Conservation (phyloP, 2,329 filamentous ascomycete genomes). For the Pseudocercospora fijiensis region DNA sequence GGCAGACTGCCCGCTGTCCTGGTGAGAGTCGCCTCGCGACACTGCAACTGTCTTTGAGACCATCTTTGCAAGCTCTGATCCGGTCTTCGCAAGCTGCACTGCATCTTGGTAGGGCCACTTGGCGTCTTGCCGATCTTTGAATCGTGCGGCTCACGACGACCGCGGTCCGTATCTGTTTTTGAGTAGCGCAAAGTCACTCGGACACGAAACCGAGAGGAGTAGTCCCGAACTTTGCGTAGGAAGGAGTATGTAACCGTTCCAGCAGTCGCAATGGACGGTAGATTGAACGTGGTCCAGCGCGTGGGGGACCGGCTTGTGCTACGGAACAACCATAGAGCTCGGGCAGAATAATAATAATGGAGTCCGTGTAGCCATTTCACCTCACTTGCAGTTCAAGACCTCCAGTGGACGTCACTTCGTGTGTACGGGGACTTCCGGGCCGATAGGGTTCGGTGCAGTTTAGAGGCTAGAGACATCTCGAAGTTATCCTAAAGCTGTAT, state of each 20-base stretch:
- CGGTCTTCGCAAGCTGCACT: neutral
- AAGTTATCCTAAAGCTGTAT: too few relatives aligned
- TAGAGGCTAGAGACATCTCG: neutral
- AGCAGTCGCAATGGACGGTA: neutral
- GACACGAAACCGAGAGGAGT: neutral
- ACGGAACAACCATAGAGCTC: neutral
- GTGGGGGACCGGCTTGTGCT: too few relatives aligned
- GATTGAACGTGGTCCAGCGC: neutral
- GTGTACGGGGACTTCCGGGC: neutral
- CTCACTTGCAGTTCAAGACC: neutral
- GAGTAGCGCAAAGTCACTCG: slow-evolving; percentile 16
- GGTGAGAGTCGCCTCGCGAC: neutral
- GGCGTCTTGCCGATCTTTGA: neutral
- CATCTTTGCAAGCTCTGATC: neutral
- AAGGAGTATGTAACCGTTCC: neutral
- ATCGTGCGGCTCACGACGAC: neutral
- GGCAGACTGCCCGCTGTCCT: neutral
- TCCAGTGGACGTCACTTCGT: neutral
- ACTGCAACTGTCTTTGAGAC: neutral
- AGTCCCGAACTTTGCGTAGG: neutral
- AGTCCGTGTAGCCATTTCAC: neutral
- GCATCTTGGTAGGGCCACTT: slow-evolving; percentile 1
- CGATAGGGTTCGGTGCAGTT: neutral
- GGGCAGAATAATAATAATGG: neutral
- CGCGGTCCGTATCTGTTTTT: neutral